Conservation (phyloP, 2,329 filamentous ascomycete species). For the Botrytis paeoniae region DNA sequence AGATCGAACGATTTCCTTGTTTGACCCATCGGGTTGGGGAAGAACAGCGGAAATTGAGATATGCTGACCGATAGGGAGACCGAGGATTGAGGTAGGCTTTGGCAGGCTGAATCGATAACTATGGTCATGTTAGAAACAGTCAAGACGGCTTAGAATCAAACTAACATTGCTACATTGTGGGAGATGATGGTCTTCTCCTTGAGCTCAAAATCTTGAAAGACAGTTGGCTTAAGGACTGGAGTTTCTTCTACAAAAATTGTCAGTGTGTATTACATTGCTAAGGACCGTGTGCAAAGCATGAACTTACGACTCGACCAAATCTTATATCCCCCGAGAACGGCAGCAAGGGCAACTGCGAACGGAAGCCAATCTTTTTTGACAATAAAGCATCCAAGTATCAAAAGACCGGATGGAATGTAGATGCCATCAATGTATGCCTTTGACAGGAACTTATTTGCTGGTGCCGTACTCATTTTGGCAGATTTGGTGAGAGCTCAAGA, state of each 20-base stretch:
- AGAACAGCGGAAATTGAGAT: constrained; percentile 89
- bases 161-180: constrained; percentile 94
- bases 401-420: constrained; percentile 76
- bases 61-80: constrained; percentile 97
- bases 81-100: constrained; percentile 73
- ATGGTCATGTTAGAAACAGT: constrained; percentile 8
- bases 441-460: constrained; percentile 39
- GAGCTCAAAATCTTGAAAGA: constrained; percentile 89
- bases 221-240: constrained; percentile 80
- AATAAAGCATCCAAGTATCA: constrained; percentile 73
- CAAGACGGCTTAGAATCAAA: constrained; percentile 10
- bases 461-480: constrained; percentile 16
- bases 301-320: constrained; percentile 67
- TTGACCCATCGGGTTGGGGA: constrained; percentile 60
- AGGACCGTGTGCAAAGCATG: not conserved
- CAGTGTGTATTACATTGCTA: constrained; percentile 10
- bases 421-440: constrained; percentile 72
- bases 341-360: constrained; percentile 65
- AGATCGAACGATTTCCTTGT: constrained; percentile 83
- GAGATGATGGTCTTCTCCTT: constrained; percentile 94
- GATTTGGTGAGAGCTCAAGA: constrained; percentile 18
- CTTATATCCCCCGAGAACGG: constrained; percentile 67
- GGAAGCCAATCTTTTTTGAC: constrained; percentile 75
- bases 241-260: constrained; percentile 56
- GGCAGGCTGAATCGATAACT: constrained; percentile 93